Evolutionary conservation across 106 monocot genomes (phyloP), one percentile per base, ranked within the genome.

Genomic region (Chionographis japonica): DNA sequence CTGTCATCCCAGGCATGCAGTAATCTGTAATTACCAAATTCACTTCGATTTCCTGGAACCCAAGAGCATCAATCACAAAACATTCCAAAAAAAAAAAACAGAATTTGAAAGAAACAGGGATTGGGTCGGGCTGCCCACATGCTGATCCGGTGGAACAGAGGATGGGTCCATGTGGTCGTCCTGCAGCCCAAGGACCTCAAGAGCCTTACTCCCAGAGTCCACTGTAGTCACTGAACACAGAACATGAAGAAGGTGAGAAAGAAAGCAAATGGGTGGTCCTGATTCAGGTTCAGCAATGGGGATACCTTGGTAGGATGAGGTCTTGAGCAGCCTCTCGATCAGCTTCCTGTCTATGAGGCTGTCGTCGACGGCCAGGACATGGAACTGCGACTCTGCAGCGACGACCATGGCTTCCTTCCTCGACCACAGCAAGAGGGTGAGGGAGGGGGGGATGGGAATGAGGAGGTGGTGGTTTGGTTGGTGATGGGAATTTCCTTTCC

Each of bases 1-100:
- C 95, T 62, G 80, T 95, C 95, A 95, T 91, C 12, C 86, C 95
- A 68, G 94, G 94, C 94, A 94, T 92, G 67, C 91, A 92, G 68
- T 92, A 92, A 56, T 92, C 91, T 27, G 91, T 92, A 27, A 92
- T 92, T 5, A 94, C 76, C 75, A 94, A 63, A 68, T 82, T 94
- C 63, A 94, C 89, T 66, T 78, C 84, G 59, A 91, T 77, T 58
- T 84, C 90, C 90, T 91, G 86, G 8, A 56, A 60, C 13, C 37
- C 38, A 65, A 4, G 13, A 55, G 54, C 46, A 46, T 0, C 5
- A 46, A 46, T 10, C 9, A 8, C 51, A 66, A 20, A 12, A 13
- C 8, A 36, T 52, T 18, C 43, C 43, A 11, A 66, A 27, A 50
- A 66, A 6, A 66, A 66, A 59, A 62, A 2, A 53, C 3, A 60